Evolutionary conservation across 371 early-diverging fungal genomes (phyloP), one percentile per base, ranked within the genome.

Genomic region (Blastocladiella emersonii): DNA sequence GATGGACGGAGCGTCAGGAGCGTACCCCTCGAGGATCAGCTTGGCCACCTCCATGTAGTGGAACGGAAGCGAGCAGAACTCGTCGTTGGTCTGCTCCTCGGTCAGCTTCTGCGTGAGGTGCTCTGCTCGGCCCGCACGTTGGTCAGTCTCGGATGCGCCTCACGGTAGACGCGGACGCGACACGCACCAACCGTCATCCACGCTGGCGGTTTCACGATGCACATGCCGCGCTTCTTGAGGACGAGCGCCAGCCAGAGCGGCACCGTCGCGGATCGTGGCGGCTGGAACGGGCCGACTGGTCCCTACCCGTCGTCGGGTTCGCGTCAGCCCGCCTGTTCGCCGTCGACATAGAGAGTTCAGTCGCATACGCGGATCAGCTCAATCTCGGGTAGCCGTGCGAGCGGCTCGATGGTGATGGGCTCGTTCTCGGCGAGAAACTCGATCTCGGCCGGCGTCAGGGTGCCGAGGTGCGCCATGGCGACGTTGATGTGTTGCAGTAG

Each of bases 191-290:
- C 67, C 49, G 77, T 78, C 66, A 94, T 77, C 95, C 95, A 94
- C 21, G 70, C 71, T 44, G 95, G 95, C 39, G 86, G 79, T n/a
- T 83, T 74, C n/a, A 94, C 86, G 34, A 72, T 78, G 70, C 92
- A 91, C 63, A 86, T 84, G 61, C 86, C 80, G 45, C 86, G 82
- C 67, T 81, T 80, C 65, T 92, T 91, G 71, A 94, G 73, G n/a
- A 82, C 69, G 13, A 91, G 69, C 7, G 93, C 92, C 48, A 93
- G 78, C 95, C 95, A 94, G 13, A 91, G 72, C 37, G 92, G 92
- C 0, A 92, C 92, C 65, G 78, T 66, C 13, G 77, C 74, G 57
- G 76, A 72, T 21, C 80, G 68, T 19, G 89, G 88, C 3, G 95
- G 95, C 36, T 78, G 78, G 64, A 93, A 86, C 7, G 90, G 85